Percentiles rank a stretch among this genome's conserved stretches.
These are phyloP conservation scores for Nitzschia sp. DNA, from an alignment of 108 stramenopile species.

Conservation along the genomic window DNA sequence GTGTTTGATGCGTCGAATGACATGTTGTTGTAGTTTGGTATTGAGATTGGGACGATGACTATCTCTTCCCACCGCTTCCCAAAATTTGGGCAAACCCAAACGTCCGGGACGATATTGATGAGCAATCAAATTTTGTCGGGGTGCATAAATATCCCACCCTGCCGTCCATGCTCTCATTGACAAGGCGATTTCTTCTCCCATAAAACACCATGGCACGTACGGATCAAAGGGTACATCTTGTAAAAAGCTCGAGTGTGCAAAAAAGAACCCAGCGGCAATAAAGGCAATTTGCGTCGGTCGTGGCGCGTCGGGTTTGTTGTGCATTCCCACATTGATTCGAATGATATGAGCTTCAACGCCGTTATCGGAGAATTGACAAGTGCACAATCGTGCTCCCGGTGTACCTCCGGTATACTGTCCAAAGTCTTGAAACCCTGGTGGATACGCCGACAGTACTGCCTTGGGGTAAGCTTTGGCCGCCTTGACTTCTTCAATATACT, in stretches of 20 bases:
- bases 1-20: constrained; percentile 68
- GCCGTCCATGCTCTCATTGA: constrained; percentile 82
- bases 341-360: constrained; percentile 78
- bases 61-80: constrained; percentile 86
- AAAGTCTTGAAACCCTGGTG: constrained; percentile 66
- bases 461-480: constrained; percentile 67
- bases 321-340: constrained; percentile 53
- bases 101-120: constrained; percentile 91
- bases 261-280: constrained; percentile 96
- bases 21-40: constrained; percentile 56
- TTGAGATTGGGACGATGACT: constrained; percentile 60
- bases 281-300: constrained; percentile 47
- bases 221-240: constrained; percentile 92
- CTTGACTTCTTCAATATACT: constrained; percentile 64
- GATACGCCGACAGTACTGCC: constrained; percentile 78
- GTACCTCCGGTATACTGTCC: constrained; percentile 46
- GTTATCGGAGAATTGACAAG: constrained; percentile 51
- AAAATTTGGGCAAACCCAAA: constrained; percentile 86
- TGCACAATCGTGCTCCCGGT: constrained; percentile 61
- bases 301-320: constrained; percentile 3
- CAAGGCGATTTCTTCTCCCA: constrained; percentile 95
- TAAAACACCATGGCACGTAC: constrained; percentile 93
- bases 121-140: constrained; percentile 77
- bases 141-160: constrained; percentile 94
- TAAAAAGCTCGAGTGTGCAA: constrained; percentile 80